A percentile compares a stretch with the other conserved stretches of the same genome.
phyloP scores from a whole-genome alignment of 2,329 filamentous ascomycete genomes.

The Tolypocladium tundrense region DNA sequence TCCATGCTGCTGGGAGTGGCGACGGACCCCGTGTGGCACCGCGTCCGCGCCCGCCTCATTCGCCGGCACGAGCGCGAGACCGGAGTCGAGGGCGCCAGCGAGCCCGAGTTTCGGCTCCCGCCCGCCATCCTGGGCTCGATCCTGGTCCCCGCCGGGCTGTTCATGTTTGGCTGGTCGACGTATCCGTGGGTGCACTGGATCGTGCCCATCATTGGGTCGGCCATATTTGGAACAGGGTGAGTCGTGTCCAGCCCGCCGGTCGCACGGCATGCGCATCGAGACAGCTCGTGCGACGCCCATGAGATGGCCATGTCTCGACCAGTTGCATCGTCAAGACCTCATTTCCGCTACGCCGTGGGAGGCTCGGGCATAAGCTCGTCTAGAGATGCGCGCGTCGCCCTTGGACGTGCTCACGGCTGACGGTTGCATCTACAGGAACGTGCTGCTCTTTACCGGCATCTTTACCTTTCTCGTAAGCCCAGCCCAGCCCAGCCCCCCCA shows the following conservation, averaged over 20 bases:
- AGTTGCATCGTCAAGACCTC: background rate
- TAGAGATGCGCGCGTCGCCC: background rate
- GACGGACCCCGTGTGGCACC: slow-evolving; percentile 57
- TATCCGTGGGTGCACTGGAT: slow-evolving; percentile 68
- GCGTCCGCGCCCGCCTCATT: slow-evolving; percentile 47
- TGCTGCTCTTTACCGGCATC: slow-evolving; percentile 72
- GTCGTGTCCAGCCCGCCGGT: slow-evolving; percentile 17
- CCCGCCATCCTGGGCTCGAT: slow-evolving; percentile 65
- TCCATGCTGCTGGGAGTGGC: slow-evolving; percentile 57
- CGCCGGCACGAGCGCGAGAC: slow-evolving; percentile 39
- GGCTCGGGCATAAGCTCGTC: no score
- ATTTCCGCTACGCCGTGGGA: background rate
- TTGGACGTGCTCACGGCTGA: slow-evolving; percentile 13
- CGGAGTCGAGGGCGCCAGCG: slow-evolving; percentile 46
- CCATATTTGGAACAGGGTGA: slow-evolving; percentile 61
- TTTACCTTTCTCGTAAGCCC: slow-evolving; percentile 75
- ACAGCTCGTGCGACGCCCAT: background rate
- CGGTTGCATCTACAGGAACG: slow-evolving; percentile 38
- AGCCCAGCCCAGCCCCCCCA: no score
- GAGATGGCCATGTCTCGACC: background rate
- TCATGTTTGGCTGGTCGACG: slow-evolving; percentile 83
- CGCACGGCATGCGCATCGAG: slow-evolving; percentile 2
- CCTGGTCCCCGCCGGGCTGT: slow-evolving; percentile 70
- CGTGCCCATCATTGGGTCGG: slow-evolving; percentile 62
- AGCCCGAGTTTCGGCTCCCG: slow-evolving; percentile 81